phyloP scores from a whole-genome alignment of 805 yeast genomes.

The Candida chauliodis region DNA sequence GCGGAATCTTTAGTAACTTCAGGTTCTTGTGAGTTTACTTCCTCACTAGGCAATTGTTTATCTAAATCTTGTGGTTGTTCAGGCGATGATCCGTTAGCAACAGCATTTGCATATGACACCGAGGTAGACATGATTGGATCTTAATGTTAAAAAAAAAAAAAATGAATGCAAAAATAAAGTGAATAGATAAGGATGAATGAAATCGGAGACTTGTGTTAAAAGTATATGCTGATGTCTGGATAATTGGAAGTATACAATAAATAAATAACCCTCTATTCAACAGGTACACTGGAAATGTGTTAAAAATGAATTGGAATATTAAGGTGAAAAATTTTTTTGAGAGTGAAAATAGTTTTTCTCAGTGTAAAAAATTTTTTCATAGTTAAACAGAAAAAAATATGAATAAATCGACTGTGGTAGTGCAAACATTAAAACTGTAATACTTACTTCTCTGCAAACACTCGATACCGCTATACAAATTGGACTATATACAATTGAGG shows the following conservation, averaged over 20 bases:
- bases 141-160: no score
- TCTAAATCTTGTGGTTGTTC: not conserved
- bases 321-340: constrained; percentile 1
- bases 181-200: not conserved
- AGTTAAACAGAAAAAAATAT: not conserved
- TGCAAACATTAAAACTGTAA: not conserved
- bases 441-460: no score
- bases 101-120: constrained; percentile 41
- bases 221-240: no score
- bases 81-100: constrained; percentile 29
- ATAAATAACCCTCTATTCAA: not conserved
- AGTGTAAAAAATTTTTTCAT: not conserved
- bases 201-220: no score
- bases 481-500: no score
- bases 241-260: not conserved
- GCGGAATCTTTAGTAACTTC: not conserved
- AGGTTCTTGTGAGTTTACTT: not conserved
- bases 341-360: no score
- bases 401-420: not conserved
- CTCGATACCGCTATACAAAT: no score
- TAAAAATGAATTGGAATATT: no score
- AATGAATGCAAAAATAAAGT: constrained; percentile 1
- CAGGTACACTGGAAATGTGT: not conserved
- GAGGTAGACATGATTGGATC: constrained; percentile 21
- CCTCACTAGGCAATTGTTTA: constrained; percentile 5